Conservation (phyloP, 2,329 filamentous ascomycete species). For the Lasiodiplodia hormozganensis region DNA sequence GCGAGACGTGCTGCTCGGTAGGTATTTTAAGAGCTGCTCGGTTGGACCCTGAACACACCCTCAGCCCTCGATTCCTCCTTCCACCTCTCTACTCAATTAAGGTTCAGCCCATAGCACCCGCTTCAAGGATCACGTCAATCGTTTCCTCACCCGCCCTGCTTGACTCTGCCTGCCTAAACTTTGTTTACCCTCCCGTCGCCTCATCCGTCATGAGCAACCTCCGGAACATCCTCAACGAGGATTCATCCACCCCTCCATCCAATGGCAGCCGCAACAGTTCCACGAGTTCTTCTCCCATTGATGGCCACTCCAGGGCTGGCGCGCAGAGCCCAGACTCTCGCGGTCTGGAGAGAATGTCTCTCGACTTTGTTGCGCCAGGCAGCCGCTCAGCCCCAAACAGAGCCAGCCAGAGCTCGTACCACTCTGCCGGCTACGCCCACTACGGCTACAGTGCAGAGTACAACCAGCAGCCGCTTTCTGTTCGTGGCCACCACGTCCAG, state of each 20-base stretch:
- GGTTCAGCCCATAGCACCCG: conserved; percentile 21
- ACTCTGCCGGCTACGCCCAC: conserved; percentile 10
- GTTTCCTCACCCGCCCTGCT: neutral
- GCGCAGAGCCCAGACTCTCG: conserved; percentile 20
- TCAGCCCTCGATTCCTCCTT: conserved; percentile 20
- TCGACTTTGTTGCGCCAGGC: conserved; percentile 28
- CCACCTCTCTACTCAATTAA: conserved; percentile 11
- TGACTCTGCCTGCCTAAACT: conserved; percentile 3
- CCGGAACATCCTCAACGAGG: conserved; percentile 29
- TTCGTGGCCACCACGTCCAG: neutral
- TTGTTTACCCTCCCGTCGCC: neutral
- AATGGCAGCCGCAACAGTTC: conserved; percentile 22
- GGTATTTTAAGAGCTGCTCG: conserved; percentile 26
- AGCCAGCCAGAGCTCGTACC: conserved; percentile 6
- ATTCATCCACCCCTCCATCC: conserved; percentile 2
- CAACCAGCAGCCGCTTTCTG: neutral
- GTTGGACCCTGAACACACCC: conserved; percentile 25
- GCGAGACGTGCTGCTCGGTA: conserved; percentile 19
- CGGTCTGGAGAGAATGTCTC: conserved; percentile 29
- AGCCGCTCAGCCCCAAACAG: conserved; percentile 19
- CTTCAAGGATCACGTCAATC: conserved; percentile 19
- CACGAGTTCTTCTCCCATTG: neutral
- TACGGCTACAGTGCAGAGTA: conserved; percentile 15
- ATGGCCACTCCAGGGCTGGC: neutral
- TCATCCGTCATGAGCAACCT: conserved; percentile 25